These are phyloP conservation scores for Lunasporangiospora selenospora DNA, from an alignment of 192 early-diverging fungal genomes.

Conservation along the genomic window DNA sequence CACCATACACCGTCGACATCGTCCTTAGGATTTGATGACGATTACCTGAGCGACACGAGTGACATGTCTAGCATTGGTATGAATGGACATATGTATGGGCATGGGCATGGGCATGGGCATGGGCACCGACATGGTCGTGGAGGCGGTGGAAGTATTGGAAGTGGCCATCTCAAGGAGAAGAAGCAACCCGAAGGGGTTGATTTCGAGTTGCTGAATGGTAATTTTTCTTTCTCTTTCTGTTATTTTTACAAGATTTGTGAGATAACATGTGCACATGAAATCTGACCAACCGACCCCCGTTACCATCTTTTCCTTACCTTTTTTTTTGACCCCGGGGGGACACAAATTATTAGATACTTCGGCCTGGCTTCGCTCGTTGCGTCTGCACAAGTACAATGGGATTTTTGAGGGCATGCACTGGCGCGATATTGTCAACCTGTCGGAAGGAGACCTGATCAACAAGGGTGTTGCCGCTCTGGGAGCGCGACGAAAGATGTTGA, in stretches of 20 bases:
- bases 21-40: slow-evolving; percentile 27
- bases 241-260: too few species aligned
- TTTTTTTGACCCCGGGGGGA: neutral
- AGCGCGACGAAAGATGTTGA: slow-evolving; percentile 95
- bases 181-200: slow-evolving; percentile 78
- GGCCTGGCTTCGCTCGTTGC: slow-evolving; percentile 88
- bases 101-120: slow-evolving; percentile 16
- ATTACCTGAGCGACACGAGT: slow-evolving; percentile 47
- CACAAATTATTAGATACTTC: slow-evolving; percentile 84
- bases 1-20: slow-evolving; percentile 15
- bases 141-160: slow-evolving; percentile 37
- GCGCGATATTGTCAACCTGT: slow-evolving; percentile 87
- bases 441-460: slow-evolving; percentile 79
- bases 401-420: slow-evolving; percentile 89
- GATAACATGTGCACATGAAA: too few species aligned
- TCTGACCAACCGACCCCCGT: too few species aligned
- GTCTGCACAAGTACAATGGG: slow-evolving; percentile 95
- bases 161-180: slow-evolving; percentile 67
- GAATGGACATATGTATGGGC: slow-evolving; percentile 39
- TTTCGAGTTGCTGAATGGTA: slow-evolving; percentile 76
- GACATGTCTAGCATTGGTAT: slow-evolving; percentile 44
- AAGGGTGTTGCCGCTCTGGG: slow-evolving; percentile 93
- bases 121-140: slow-evolving; percentile 48
- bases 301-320: neutral
- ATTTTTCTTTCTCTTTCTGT: slow-evolving; percentile 1